Base-by-base conservation (phyloP, 306 rosid genomes). In the Cajanus cajan region DNA sequence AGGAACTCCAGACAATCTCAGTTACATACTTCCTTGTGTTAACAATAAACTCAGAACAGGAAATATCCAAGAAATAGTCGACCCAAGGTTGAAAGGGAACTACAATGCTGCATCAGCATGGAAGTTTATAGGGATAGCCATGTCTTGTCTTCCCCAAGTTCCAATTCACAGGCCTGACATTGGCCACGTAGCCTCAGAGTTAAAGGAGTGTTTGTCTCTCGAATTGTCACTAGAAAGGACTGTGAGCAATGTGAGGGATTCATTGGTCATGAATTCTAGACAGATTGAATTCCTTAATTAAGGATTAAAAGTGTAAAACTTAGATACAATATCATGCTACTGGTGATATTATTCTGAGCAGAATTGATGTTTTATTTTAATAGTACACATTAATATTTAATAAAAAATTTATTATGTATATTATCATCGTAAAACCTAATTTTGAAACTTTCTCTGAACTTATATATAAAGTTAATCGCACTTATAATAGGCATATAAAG, bases 111-210 rank as follows among this genome's bases (percentile, higher is more conserved):
- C 63, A 34, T 51, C 50, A 54, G 65, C 50, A 52, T 51, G 77
- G 77, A 50, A 71, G 18, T 36, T 71, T 48, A 9, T 71, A 4
- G 77, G 44, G 6, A 71, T 34, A 71, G 77, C 77, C 48, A 34
- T 71, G 65, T 71, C 77, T 4, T 71, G 77, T 11, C 13, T 36
- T 8, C 31, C 77, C 5, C 21, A 51, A 15, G 39, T 34, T 52
- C 65, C 50, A 51, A 34, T 19, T 40, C 77, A 71, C 44, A 71
- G 77, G 47, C 77, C 65, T 51, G 50, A 71, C 48, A 71, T 71
- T 10, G 25, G 48, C 36, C 21, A 52, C 19, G 2, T 71, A 16
- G 76, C 43, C 34, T 50, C 62, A 71, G 47, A 71, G 18, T 10
- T 71, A 5, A 71, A 50, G 63, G 76, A 71, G 16, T 71, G 63